Percentiles rank a stretch among this genome's conserved stretches.
These are phyloP conservation scores for Trichophaea hybrida DNA, from an alignment of 2,329 filamentous ascomycete genomes.

Conservation along the genomic window DNA sequence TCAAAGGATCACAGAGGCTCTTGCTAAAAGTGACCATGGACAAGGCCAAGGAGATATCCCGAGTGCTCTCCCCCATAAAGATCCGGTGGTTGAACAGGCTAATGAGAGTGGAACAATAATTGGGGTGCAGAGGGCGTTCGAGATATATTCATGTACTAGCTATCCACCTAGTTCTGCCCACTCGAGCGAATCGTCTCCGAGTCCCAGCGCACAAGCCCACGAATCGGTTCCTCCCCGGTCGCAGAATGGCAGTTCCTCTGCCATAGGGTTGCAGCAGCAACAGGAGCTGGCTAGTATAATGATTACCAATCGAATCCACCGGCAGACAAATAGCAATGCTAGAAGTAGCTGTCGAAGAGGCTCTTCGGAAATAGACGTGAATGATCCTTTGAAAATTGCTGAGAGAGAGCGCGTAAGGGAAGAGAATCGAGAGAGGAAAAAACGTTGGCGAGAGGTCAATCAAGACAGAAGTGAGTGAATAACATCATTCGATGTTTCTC, in stretches of 20 bases:
- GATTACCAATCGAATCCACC: constrained; percentile 8
- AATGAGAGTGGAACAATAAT: background rate
- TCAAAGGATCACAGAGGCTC: background rate
- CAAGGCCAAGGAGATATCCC: too few species aligned
- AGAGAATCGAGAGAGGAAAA: constrained; percentile 29
- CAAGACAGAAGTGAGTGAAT: constrained; percentile 27
- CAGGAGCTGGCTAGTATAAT: constrained; percentile 28
- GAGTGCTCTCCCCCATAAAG: too few species aligned
- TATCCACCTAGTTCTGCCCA: background rate
- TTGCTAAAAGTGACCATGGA: background rate
- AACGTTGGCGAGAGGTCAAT: constrained; percentile 29
- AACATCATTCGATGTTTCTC: background rate
- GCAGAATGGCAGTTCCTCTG: too few species aligned
- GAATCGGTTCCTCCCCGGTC: background rate
- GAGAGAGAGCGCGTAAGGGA: constrained; percentile 27
- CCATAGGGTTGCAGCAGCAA: constrained; percentile 13
- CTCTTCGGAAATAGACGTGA: background rate
- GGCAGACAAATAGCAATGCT: background rate
- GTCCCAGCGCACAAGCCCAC: background rate
- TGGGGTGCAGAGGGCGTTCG: background rate
- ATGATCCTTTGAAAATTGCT: constrained; percentile 18
- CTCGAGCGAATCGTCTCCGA: background rate
- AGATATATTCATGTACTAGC: background rate
- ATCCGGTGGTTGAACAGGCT: too few species aligned
- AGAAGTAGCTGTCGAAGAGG: too few species aligned